Evolutionary conservation across 257 asterid species (phyloP).

Genomic region (Solanum bukasovii): DNA sequence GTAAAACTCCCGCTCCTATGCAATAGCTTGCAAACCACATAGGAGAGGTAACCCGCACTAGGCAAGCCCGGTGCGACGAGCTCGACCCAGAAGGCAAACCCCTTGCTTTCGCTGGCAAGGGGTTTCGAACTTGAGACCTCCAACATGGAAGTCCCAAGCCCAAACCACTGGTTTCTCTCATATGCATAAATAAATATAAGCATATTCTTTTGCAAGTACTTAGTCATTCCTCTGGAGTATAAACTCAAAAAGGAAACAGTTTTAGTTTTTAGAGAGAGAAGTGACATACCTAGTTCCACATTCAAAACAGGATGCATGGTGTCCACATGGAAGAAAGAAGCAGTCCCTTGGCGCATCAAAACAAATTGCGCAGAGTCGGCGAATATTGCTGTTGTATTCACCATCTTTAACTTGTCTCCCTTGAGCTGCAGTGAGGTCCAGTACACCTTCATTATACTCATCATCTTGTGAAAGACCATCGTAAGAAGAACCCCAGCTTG

Average conservation of each 20-base stretch:
- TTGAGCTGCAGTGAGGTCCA: conserved; percentile 10
- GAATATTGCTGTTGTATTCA: conserved; percentile 19
- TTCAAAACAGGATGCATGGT: conserved; percentile 68
- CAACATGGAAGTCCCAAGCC: too few species aligned
- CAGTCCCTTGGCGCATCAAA: conserved; percentile 75
- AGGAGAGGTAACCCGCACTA: too few species aligned
- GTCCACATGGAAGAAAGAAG: conserved; percentile 90
- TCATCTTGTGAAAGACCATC: conserved; percentile 40
- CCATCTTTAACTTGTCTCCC: conserved; percentile 32
- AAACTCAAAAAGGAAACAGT: neutral
- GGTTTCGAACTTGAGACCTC: too few species aligned
- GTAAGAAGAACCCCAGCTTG: conserved; percentile 45
- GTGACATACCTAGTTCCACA: conserved; percentile 59
- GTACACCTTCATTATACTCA: conserved; percentile 23
- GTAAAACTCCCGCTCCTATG: too few species aligned
- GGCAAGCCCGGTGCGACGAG: too few species aligned
- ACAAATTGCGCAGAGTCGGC: conserved; percentile 66
- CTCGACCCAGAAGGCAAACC: too few species aligned
- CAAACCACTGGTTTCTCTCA: neutral
- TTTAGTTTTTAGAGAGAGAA: neutral
- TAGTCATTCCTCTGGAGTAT: neutral
- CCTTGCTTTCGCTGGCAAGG: too few species aligned
- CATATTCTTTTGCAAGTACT: neutral
- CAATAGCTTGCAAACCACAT: too few species aligned
- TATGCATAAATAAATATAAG: neutral